Evolutionary conservation across 2,329 filamentous ascomycete species (phyloP), one percentile per base, ranked within the genome.

Genomic region (Fusarium anthophilum): DNA sequence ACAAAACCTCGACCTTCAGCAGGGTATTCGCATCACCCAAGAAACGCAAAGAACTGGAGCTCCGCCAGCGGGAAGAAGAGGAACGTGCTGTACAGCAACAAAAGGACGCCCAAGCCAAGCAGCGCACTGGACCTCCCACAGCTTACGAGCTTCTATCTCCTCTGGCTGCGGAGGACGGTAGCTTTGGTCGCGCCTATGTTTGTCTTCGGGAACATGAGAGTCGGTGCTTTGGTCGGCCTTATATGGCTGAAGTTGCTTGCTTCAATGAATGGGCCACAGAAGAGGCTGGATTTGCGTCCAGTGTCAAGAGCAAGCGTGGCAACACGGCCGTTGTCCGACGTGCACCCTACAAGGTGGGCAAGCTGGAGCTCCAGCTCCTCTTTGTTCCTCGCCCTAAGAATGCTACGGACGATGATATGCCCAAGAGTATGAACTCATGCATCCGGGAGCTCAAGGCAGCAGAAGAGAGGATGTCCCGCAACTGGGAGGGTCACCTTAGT

Each of bases 241-340:
- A 96, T 79, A 92, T 91, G 70, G 94, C 95, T 22, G 95, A 98
- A 77, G 91, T 98, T 63, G 93, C 94, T 24, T 97, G 95, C 83
- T 99, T 98, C 89, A 99, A 99, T 79, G 96, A 99, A 84, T 99
- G 96, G 96, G 96, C 96, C 1, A 91, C 93, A 7, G 96, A 99
- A 81, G 94, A 96, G 76, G 91, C 90, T 15, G 87, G 87, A 30
- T 92, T 92, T 69, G 90, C 92, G 10, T 97, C 91, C 79, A 98
- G 94, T 82, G 93, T 98, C 72, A 97, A 97, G 88, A 98, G 94
- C 87, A 98, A 98, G 90, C 93, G 93, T 72, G 90, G 91, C 47
- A 91, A 89, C 73, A 89, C 88, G 30, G 87, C 90, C 22, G 89
- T 94, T 59, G 90, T 94, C 47, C 92, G 96, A 66, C 91, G 93